These are phyloP conservation scores for Solanum bukasovii DNA, from an alignment of 257 asterid species.

Conservation along the genomic window DNA sequence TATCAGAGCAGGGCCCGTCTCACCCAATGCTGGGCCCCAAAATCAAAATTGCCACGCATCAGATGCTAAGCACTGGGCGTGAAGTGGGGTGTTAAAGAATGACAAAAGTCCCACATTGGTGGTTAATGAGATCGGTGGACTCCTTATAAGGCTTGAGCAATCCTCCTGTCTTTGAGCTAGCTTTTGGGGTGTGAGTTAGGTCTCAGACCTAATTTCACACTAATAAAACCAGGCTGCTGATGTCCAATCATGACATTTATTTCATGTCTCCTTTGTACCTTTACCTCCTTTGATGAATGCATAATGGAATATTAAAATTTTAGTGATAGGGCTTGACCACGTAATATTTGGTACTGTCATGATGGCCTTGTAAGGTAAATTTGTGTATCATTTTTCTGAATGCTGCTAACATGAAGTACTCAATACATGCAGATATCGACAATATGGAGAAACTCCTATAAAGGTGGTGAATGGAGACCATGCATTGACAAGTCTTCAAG, in stretches of 20 bases:
- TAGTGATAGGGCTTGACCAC: background rate
- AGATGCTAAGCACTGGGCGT: too few relatives aligned
- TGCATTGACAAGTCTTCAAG: conserved; percentile 67
- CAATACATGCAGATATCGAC: conserved; percentile 58
- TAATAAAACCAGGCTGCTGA: background rate
- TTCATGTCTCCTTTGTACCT: background rate
- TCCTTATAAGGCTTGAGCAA: too few relatives aligned
- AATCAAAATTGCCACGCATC: too few relatives aligned
- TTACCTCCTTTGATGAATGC: background rate
- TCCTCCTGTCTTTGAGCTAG: too few relatives aligned
- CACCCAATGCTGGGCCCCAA: too few relatives aligned
- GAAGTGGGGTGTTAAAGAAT: too few relatives aligned
- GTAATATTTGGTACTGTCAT: background rate
- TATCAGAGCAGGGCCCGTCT: too few relatives aligned
- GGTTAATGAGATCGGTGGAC: too few relatives aligned
- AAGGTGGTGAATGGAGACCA: conserved; percentile 83
- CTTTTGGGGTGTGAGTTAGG: too few relatives aligned
- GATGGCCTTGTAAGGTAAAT: background rate
- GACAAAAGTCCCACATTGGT: too few relatives aligned
- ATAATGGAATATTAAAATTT: background rate
- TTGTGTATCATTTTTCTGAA: conserved; percentile 3
- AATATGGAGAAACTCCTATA: conserved; percentile 86
- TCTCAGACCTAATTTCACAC: too few relatives aligned
- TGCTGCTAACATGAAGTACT: background rate
- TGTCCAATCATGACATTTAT: background rate